Evolutionary conservation across 1,284 basidiomycete genomes (phyloP).

Genomic region (Trametes sp.): DNA sequence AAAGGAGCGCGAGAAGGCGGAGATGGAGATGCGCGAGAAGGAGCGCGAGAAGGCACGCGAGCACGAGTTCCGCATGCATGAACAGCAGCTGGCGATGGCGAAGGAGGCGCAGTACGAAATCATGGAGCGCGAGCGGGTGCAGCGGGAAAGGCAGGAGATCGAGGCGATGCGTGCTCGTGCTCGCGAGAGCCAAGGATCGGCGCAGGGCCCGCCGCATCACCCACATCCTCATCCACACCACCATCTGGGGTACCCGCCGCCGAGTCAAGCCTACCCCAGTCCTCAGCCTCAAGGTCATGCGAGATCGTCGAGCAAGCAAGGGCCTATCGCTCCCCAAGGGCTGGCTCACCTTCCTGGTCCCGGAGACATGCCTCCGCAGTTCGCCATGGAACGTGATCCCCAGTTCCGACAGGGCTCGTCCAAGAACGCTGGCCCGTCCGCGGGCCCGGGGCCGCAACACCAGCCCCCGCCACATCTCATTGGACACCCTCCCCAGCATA

Average conservation of each 20-base stretch:
- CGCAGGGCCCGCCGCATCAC: constrained; percentile 32
- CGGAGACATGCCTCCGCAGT: constrained; percentile 27
- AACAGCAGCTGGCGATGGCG: constrained; percentile 27
- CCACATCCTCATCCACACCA: constrained; percentile 35
- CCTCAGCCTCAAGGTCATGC: constrained; percentile 13
- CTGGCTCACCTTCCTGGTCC: constrained; percentile 13
- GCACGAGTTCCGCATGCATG: constrained; percentile 20
- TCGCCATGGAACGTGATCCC: constrained; percentile 28
- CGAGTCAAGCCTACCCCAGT: constrained; percentile 18
- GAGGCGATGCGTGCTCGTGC: constrained; percentile 27
- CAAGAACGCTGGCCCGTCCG: constrained; percentile 23
- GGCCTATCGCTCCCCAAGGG: constrained; percentile 5
- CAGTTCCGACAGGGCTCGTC: constrained; percentile 28
- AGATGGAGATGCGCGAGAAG: constrained; percentile 23
- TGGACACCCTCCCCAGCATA: constrained; percentile 25
- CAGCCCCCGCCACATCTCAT: constrained; percentile 21
- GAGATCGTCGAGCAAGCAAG: constrained; percentile 24
- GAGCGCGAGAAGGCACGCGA: constrained; percentile 28
- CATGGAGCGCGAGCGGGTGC: constrained; percentile 23
- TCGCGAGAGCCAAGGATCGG: constrained; percentile 21
- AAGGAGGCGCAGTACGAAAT: constrained; percentile 33
- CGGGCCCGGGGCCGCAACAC: constrained; percentile 27
- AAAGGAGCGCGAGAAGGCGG: constrained; percentile 30
- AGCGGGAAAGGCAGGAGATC: constrained; percentile 16
- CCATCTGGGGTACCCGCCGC: constrained; percentile 17